Conservation (phyloP, 2,329 filamentous ascomycete genomes). For the Stenocarpella maydis region DNA sequence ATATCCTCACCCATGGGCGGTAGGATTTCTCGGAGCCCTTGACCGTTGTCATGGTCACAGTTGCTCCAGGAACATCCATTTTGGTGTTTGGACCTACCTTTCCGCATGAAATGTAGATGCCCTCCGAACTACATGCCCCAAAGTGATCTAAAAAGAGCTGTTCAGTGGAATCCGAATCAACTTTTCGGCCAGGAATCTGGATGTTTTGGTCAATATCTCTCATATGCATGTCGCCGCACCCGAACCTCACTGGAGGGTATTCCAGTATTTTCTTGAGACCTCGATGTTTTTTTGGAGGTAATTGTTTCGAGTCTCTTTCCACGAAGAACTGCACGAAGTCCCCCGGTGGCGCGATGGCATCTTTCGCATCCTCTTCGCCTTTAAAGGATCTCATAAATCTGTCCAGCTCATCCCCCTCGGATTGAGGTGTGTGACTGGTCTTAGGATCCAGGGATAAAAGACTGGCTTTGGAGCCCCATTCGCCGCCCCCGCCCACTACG, state of each 20-base stretch:
- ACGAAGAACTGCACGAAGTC: constrained; percentile 74
- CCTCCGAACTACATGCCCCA: constrained; percentile 33
- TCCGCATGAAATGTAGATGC: constrained; percentile 24
- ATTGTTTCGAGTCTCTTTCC: constrained; percentile 40
- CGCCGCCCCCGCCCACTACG: constrained; percentile 80
- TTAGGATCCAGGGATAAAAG: constrained; percentile 81
- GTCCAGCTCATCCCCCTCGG: constrained; percentile 60
- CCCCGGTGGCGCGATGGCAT: constrained; percentile 68
- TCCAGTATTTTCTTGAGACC: constrained; percentile 22
- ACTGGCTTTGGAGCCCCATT: constrained; percentile 84
- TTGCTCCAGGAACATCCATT: constrained; percentile 36
- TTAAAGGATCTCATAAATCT: constrained; percentile 61
- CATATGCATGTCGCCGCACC: constrained; percentile 28
- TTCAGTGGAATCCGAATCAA: neutral
- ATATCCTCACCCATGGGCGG: neutral
- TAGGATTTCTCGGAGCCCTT: neutral
- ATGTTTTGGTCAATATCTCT: constrained; percentile 3
- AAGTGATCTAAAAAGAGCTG: constrained; percentile 27
- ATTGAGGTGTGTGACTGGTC: constrained; percentile 53
- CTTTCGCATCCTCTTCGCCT: constrained; percentile 47
- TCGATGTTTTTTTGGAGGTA: constrained; percentile 20
- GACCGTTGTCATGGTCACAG: neutral
- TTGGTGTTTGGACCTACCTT: constrained; percentile 38
- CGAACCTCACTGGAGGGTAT: constrained; percentile 20
- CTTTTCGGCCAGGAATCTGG: neutral